Percentiles rank a stretch among this genome's conserved stretches.
Conservation (phyloP, 2,329 filamentous ascomycete genomes). For the Cryphonectria naterciae region DNA sequence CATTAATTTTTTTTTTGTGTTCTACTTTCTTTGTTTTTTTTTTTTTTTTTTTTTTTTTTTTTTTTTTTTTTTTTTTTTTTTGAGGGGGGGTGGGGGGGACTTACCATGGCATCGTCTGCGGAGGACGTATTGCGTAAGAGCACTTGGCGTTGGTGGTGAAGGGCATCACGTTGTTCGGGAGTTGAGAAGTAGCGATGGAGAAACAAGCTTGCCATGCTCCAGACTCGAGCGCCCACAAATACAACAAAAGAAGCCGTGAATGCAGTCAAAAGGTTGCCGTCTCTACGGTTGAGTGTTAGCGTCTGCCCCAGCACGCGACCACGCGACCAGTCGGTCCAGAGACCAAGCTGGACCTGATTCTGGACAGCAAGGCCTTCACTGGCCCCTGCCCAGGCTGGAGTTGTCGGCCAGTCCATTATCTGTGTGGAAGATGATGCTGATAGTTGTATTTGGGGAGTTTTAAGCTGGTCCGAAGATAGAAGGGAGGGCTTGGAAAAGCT, state of each 20-base stretch:
- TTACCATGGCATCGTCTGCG: not conserved
- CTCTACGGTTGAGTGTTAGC: conserved; percentile 36
- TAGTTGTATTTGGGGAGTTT: not conserved
- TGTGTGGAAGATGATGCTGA: not conserved
- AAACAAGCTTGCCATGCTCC: conserved; percentile 33
- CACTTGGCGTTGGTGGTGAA: conserved; percentile 37
- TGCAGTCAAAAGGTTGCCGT: conserved; percentile 40
- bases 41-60: too few species aligned
- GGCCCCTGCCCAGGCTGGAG: conserved; percentile 6
- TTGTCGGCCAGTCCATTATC: conserved; percentile 5
- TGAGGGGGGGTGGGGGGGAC: too few species aligned
- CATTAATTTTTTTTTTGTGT: too few species aligned
- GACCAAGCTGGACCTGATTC: conserved; percentile 34
- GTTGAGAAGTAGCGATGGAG: conserved; percentile 32
- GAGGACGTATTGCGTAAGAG: conserved; percentile 7
- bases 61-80: too few species aligned
- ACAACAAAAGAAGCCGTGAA: conserved; percentile 41
- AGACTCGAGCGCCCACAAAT: conserved; percentile 33
- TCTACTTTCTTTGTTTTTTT: too few species aligned
- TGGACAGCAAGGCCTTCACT: not conserved
- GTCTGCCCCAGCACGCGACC: conserved; percentile 39
- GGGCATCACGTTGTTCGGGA: conserved; percentile 30
- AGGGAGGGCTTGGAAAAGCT: not conserved
- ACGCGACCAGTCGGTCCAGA: conserved; percentile 40
- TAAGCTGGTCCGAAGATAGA: not conserved